These are phyloP conservation scores for Plasmodium gallinaceum DNA, from an alignment of 169 alveolate genomes.

Conservation along the genomic window DNA sequence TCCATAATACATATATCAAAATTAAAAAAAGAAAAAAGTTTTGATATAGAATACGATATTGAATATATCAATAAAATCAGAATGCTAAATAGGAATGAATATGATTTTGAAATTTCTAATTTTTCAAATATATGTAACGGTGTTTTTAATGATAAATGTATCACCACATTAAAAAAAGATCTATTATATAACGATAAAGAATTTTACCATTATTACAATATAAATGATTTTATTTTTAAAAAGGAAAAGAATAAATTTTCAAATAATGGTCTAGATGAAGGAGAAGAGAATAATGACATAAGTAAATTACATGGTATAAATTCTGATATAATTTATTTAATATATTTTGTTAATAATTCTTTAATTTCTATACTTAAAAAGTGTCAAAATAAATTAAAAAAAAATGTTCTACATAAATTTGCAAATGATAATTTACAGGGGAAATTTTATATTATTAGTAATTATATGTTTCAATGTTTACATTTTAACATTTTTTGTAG, in stretches of 20 bases:
- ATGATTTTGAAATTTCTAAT: conserved; percentile 10
- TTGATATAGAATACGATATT: conserved; percentile 2
- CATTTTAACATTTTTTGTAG: conserved; percentile 37
- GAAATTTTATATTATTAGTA: conserved; percentile 10
- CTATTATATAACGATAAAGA: conserved; percentile 6
- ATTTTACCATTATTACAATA: conserved; percentile 55
- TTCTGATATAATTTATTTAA: conserved; percentile 19
- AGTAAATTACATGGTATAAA: neutral
- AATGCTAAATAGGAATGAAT: conserved; percentile 63
- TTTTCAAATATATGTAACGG: conserved; percentile 14
- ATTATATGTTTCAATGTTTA: conserved; percentile 60
- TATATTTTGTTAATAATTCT: conserved; percentile 6
- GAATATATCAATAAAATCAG: conserved; percentile 22
- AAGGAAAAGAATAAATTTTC: neutral
- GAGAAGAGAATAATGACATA: neutral
- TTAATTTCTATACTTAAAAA: conserved; percentile 19
- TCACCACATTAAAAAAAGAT: neutral
- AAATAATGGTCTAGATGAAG: neutral
- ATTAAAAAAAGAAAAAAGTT: conserved; percentile 29
- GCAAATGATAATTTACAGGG: neutral
- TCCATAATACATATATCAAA: conserved; percentile 32
- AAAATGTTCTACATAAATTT: neutral
- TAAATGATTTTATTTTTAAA: conserved; percentile 33
- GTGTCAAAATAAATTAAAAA: conserved; percentile 25
- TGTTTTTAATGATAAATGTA: neutral